phyloP scores from a whole-genome alignment of 2,329 filamentous ascomycete genomes.

The Cladosporium sp. region DNA sequence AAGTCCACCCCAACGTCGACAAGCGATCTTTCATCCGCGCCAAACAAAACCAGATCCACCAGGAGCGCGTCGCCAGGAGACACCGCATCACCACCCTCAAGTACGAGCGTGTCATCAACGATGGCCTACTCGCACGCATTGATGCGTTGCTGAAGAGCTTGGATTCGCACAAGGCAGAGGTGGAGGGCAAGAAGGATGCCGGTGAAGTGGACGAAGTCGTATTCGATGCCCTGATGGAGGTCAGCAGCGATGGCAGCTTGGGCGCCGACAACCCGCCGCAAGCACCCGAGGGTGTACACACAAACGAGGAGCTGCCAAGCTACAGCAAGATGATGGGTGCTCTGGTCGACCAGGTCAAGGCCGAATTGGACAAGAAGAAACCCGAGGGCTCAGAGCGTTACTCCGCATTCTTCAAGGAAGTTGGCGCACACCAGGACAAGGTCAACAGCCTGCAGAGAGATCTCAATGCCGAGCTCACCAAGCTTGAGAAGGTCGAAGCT shows the following conservation, averaged over 20 bases:
- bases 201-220: conserved; percentile 74
- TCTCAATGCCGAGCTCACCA: conserved; percentile 66
- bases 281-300: conserved; percentile 74
- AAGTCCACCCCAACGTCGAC: conserved; percentile 98
- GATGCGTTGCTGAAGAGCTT: conserved; percentile 71
- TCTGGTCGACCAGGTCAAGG: conserved; percentile 90
- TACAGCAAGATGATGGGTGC: conserved; percentile 99
- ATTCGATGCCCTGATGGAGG: conserved; percentile 83
- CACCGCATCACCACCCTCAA: conserved; percentile 86
- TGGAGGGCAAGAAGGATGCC: conserved; percentile 54
- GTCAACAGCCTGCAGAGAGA: conserved; percentile 75
- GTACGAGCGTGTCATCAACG: conserved; percentile 90
- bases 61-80: conserved; percentile 79
- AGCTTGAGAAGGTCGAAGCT: conserved; percentile 79
- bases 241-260: conserved; percentile 58
- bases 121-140: conserved; percentile 82
- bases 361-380: conserved; percentile 70
- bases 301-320: conserved; percentile 68
- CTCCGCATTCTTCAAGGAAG: conserved; percentile 71
- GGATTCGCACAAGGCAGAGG: conserved; percentile 61
- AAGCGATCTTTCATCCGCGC: conserved; percentile 97
- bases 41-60: conserved; percentile 96
- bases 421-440: conserved; percentile 72
- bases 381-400: conserved; percentile 55
- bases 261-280: conserved; percentile 72